A percentile compares a stretch with the other conserved stretches of the same genome.
These are phyloP conservation scores for Citrullus colocynthis DNA, from an alignment of 306 rosid genomes.

Conservation along the genomic window DNA sequence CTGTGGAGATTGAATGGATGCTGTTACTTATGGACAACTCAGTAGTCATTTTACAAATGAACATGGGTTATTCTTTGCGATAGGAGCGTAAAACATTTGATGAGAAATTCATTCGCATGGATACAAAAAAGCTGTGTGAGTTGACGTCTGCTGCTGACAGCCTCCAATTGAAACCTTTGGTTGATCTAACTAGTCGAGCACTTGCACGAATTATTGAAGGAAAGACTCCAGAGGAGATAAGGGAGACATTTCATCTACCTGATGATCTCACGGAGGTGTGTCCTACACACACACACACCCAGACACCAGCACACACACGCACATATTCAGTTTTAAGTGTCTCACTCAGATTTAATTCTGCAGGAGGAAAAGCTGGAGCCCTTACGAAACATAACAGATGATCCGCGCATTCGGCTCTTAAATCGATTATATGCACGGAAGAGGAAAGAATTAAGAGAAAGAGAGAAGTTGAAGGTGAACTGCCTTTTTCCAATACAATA, in stretches of 20 bases:
- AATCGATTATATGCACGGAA: conserved; percentile 79
- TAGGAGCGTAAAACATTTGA: conserved; percentile 71
- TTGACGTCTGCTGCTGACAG: conserved; percentile 85
- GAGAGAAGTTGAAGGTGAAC: conserved; percentile 63
- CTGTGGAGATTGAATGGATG: conserved; percentile 9
- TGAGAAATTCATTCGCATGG: conserved; percentile 63
- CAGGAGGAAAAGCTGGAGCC: conserved; percentile 96
- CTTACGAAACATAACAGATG: conserved; percentile 60
- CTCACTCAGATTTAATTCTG: conserved; percentile 17
- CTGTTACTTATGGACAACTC: conserved; percentile 9
- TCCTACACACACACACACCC: background rate
- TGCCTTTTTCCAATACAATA: background rate
- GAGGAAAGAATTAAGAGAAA: conserved; percentile 69
- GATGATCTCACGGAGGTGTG: conserved; percentile 89
- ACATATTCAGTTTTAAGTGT: conserved; percentile 12
- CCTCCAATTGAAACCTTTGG: conserved; percentile 83
- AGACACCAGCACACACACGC: background rate
- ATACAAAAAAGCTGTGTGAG: conserved; percentile 72
- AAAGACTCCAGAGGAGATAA: conserved; percentile 81
- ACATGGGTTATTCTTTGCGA: conserved; percentile 18
- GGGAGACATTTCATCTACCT: conserved; percentile 83
- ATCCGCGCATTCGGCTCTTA: conserved; percentile 89
- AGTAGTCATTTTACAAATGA: conserved; percentile 14
- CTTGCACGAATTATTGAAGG: conserved; percentile 94
- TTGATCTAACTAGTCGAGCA: conserved; percentile 79